Evolutionary conservation across 2,329 filamentous ascomycete genomes (phyloP).

Genomic region (Cordyceps tenuipes): DNA sequence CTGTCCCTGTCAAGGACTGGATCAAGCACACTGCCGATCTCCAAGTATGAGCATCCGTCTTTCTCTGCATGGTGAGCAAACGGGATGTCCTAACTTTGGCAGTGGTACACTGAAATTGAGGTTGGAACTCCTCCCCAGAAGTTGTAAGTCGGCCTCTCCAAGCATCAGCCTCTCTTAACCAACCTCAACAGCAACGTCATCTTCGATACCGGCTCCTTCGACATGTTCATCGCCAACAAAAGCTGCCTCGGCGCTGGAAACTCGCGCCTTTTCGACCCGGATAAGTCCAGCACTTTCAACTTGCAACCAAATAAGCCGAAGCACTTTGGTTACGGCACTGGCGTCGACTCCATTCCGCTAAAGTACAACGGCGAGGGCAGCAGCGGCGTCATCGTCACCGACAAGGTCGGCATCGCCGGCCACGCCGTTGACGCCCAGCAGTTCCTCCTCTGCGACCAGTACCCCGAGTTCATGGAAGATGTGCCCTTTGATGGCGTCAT

Average conservation of each 20-base stretch:
- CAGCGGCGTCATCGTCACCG: constrained; percentile 21
- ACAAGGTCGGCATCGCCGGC: constrained; percentile 21
- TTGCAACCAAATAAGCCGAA: constrained; percentile 14
- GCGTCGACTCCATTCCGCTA: constrained; percentile 22
- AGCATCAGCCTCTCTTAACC: neutral
- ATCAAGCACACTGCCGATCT: constrained; percentile 9
- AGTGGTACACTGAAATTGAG: constrained; percentile 10
- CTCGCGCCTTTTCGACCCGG: constrained; percentile 20
- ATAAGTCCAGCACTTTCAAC: constrained; percentile 22
- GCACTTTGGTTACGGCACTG: constrained; percentile 19
- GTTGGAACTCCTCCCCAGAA: constrained; percentile 19
- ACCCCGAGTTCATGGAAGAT: constrained; percentile 19
- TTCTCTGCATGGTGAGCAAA: neutral
- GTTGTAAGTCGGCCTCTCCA: constrained; percentile 18
- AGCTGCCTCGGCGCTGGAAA: constrained; percentile 22
- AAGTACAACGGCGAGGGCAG: constrained; percentile 5
- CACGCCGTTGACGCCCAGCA: constrained; percentile 18
- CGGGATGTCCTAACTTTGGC: neutral
- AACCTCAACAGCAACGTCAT: constrained; percentile 20
- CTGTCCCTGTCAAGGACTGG: constrained; percentile 8
- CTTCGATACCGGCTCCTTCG: constrained; percentile 24
- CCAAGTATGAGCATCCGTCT: neutral
- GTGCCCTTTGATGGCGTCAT: constrained; percentile 25
- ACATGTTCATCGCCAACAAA: constrained; percentile 21
- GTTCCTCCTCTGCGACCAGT: constrained; percentile 24